Conservation (phyloP, 805 yeast genomes). For the Huiozyma naganishii region DNA sequence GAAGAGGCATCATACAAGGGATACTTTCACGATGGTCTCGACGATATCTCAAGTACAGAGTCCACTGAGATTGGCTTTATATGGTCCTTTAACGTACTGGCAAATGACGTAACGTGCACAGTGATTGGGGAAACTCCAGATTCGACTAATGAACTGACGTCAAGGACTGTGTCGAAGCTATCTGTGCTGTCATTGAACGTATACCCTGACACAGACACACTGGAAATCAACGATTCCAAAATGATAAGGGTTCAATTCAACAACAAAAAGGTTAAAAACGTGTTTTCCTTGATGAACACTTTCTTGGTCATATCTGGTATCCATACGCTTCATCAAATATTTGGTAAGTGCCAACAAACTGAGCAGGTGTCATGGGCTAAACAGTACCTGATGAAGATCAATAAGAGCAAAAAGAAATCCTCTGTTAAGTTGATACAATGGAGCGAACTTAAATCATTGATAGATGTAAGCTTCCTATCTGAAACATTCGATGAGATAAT, state of each 20-base stretch:
- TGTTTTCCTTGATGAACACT: slow-evolving; percentile 33
- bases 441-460: slow-evolving; percentile 12
- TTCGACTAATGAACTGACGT: slow-evolving; percentile 15
- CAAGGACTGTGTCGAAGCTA: slow-evolving; percentile 26
- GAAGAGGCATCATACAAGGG: slow-evolving; percentile 5
- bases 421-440: slow-evolving; percentile 10
- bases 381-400: slow-evolving; percentile 15
- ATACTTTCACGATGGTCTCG: slow-evolving; percentile 9
- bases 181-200: slow-evolving; percentile 16
- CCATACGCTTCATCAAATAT: slow-evolving; percentile 35
- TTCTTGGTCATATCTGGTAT: slow-evolving; percentile 37
- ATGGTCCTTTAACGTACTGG: slow-evolving; percentile 19
- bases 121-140: slow-evolving; percentile 27
- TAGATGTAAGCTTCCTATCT: slow-evolving; percentile 15
- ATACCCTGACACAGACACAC: slow-evolving; percentile 19
- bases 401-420: slow-evolving; percentile 11
- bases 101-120: slow-evolving; percentile 18
- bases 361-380: slow-evolving; percentile 21
- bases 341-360: slow-evolving; percentile 18
- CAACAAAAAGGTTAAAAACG: slow-evolving; percentile 21
- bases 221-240: slow-evolving; percentile 12
- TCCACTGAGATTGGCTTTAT: slow-evolving; percentile 26
- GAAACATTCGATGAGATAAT: slow-evolving; percentile 21
- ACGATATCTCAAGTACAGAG: slow-evolving; percentile 21
- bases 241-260: slow-evolving; percentile 19